Conservation (phyloP, 495 filamentous ascomycete species). For the Aspergillus diversus region DNA sequence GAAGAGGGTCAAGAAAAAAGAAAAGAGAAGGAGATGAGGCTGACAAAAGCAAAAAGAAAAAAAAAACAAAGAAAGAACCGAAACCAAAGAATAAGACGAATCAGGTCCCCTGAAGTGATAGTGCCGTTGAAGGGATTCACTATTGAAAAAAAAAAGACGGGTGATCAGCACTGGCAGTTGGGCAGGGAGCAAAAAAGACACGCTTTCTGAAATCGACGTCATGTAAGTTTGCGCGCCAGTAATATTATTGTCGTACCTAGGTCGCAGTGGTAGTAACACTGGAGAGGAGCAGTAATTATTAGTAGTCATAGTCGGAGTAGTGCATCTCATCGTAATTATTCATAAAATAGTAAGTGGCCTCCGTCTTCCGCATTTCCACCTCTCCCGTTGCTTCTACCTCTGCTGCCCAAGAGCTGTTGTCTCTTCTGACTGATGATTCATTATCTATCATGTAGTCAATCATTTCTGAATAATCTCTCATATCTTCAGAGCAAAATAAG, state of each 20-base stretch:
- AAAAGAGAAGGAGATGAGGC: not conserved
- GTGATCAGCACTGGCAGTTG: not conserved
- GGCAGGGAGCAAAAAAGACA: slow-evolving; percentile 10
- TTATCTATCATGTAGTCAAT: slow-evolving; percentile 1
- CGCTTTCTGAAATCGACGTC: not conserved
- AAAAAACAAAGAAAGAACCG: not conserved
- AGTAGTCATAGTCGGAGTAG: not conserved
- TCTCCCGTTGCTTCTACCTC: slow-evolving; percentile 6
- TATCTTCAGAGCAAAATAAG: not conserved
- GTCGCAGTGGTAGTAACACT: not conserved
- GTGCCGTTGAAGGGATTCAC: slow-evolving; percentile 8
- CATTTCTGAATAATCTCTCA: not conserved
- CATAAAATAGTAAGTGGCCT: not conserved
- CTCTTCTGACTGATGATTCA: not conserved
- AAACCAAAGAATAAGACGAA: not conserved
- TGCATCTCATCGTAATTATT: not conserved
- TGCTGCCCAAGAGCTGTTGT: slow-evolving; percentile 13
- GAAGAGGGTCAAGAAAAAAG: not conserved
- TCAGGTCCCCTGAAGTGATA: slow-evolving; percentile 1
- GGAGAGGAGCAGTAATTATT: no score
- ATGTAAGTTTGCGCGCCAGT: not conserved
- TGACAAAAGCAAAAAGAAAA: not conserved
- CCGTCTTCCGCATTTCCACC: not conserved
- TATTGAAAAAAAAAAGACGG: slow-evolving; percentile 2
- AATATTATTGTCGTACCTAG: not conserved